A percentile compares a stretch with the other conserved stretches of the same genome.
Evolutionary conservation across 148 eudicot genomes (phyloP).

Genomic region (Limonium bicolor): DNA sequence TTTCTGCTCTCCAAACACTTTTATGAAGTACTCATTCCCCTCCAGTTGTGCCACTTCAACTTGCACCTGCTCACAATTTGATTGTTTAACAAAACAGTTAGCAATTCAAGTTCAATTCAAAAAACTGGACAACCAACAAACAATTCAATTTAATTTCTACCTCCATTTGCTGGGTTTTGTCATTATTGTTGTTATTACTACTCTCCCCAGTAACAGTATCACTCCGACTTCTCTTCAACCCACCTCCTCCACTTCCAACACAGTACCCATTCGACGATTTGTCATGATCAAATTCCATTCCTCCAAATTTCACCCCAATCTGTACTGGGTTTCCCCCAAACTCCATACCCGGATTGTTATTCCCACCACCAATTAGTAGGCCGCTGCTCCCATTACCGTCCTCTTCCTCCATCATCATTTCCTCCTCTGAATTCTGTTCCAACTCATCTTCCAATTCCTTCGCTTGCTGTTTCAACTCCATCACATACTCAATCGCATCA

Average conservation of each 20-base stretch:
- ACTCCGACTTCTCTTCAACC: constrained; percentile 18
- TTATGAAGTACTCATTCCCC: constrained; percentile 78
- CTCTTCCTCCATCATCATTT: too few relatives aligned
- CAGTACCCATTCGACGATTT: constrained; percentile 20
- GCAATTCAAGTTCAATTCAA: background rate
- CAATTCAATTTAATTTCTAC: constrained; percentile 9
- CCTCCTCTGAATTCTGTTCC: constrained; percentile 60
- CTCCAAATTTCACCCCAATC: constrained; percentile 7
- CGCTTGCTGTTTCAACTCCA: constrained; percentile 59
- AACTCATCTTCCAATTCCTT: constrained; percentile 58
- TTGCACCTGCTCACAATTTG: constrained; percentile 42
- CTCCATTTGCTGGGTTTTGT: constrained; percentile 86
- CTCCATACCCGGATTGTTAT: too few relatives aligned
- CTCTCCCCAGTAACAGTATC: too few relatives aligned
- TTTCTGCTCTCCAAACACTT: constrained; percentile 84
- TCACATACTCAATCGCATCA: constrained; percentile 82
- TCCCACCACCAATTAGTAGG: too few relatives aligned
- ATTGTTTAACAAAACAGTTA: background rate
- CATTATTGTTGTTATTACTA: constrained; percentile 10
- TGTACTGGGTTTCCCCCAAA: too few relatives aligned
- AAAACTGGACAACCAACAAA: background rate
- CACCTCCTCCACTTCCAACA: constrained; percentile 14
- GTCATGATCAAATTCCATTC: constrained; percentile 27
- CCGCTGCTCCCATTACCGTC: constrained; percentile 9
- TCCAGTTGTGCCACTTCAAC: constrained; percentile 71